Base-by-base conservation (phyloP, 176 grass and related monocot species). In the Bonia amplexicaulis region DNA sequence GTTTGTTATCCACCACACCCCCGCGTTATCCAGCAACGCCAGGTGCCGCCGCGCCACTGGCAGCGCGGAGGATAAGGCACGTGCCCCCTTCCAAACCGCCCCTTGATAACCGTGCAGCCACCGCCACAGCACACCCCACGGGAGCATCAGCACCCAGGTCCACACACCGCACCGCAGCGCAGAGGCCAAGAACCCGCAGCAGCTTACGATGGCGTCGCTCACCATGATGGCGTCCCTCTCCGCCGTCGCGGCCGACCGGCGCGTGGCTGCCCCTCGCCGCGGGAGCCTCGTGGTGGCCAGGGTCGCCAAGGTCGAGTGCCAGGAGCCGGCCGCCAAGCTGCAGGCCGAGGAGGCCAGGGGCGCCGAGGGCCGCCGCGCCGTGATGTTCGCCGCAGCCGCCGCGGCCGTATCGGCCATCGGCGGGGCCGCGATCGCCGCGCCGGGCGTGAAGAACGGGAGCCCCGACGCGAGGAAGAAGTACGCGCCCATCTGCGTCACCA, bases 401-500 rank as follows among this genome's bases (percentile, higher is more conserved):
- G 89, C 90, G 7, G 78, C 85, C 35, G 54, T 86, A 35, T 85
- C 88, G 16, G 85, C 87, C 66, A 9, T 80, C 58, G 75, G 88
- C 41, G 62, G 85, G 2, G 78, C 72, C 14, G 89, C 79, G 17
- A 55, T 31, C 52, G 93, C 90, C 14, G 66, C 59, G 68, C 61
- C 85, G 45, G 90, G 9, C 17, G 69, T 89, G 20, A 92, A 93
- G 79, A 70, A 54, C 0, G 93, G 93, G 6, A 84, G 2, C 58
- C 55, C 89, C 4, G 91, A 93, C 81, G 93, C 86, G 53, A 95
- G 89, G 88, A 92, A 93, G 82, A 80, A 90, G 74, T 95, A 91
- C 84, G 91, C 87, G 45, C n/a, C 90, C 45, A 39, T 93, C 88
- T 93, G 94, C 89, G 80, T 95, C 84, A 95, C 90, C 86, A 89